These are phyloP conservation scores for Aureoboletus auriporus DNA, from an alignment of 768 basidiomycete genomes.

Conservation along the genomic window DNA sequence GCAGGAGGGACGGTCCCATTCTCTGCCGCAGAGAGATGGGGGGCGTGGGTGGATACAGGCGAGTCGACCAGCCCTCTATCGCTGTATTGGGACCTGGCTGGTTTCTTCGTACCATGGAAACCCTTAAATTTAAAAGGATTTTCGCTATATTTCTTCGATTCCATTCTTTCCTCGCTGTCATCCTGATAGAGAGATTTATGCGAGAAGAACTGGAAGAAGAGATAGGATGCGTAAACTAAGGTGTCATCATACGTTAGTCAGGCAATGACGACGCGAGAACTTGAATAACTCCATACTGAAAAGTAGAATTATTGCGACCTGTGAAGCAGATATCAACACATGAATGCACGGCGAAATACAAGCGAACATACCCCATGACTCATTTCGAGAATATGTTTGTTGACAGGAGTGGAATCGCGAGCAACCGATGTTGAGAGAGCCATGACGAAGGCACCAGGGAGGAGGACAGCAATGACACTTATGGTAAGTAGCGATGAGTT, in stretches of 20 bases:
- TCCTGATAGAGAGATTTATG: conserved; percentile 68
- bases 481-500: conserved; percentile 72
- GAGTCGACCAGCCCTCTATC: not conserved
- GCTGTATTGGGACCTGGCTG: not conserved
- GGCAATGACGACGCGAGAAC: not conserved
- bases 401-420: not conserved
- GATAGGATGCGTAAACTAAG: conserved; percentile 67
- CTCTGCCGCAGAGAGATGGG: not conserved
- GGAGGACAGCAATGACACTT: conserved; percentile 72
- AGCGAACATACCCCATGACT: conserved; percentile 62
- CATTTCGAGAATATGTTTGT: conserved; percentile 51
- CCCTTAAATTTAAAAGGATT: conserved; percentile 32
- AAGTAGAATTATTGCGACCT: conserved; percentile 78
- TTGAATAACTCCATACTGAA: conserved; percentile 47
- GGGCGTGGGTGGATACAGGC: conserved; percentile 3
- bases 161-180: conserved; percentile 32
- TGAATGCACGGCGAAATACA: not conserved
- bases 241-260: conserved; percentile 1
- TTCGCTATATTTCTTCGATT: conserved; percentile 39
- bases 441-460: conserved; percentile 58
- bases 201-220: conserved; percentile 80
- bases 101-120: conserved; percentile 11
- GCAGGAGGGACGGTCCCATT: not conserved
- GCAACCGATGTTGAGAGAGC: not conserved
- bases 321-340: conserved; percentile 1